phyloP scores from a whole-genome alignment of 768 basidiomycete species.

The Boletus insuetus region DNA sequence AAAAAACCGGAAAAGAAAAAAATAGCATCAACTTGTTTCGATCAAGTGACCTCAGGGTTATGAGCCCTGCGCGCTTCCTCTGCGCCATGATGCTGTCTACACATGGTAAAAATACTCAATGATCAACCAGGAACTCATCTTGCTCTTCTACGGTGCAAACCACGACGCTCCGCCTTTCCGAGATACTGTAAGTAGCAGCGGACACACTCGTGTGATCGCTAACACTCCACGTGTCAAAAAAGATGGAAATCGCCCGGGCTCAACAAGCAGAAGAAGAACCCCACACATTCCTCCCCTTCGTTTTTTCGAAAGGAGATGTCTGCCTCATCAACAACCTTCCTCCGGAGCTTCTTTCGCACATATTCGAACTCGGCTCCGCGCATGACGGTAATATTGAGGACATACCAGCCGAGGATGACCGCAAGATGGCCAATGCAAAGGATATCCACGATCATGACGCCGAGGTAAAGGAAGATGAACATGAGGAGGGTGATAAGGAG shows the following conservation, averaged over 20 bases:
- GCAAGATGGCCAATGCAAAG: too few species aligned
- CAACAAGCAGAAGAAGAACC: background rate
- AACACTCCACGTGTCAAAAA: too few species aligned
- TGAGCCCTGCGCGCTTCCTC: conserved; percentile 49
- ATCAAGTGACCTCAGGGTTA: conserved; percentile 50
- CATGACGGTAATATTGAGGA: background rate
- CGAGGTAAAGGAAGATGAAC: too few species aligned
- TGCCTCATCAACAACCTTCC: background rate
- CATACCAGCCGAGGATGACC: background rate
- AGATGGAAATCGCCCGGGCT: too few species aligned
- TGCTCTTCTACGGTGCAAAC: too few species aligned
- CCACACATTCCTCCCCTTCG: background rate
- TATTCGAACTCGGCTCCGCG: background rate
- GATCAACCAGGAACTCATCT: too few species aligned
- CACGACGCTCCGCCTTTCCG: too few species aligned
- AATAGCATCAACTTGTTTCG: conserved; percentile 44
- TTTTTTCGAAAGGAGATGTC: background rate
- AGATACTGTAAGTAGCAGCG: too few species aligned
- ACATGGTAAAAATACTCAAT: too few species aligned
- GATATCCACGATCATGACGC: too few species aligned
- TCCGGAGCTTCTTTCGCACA: background rate
- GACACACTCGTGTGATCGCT: too few species aligned
- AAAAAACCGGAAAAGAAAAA: background rate
- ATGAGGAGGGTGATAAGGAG: too few species aligned
- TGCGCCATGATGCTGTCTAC: conserved; percentile 42